These are phyloP conservation scores for Eimeria brunetti DNA, from an alignment of 169 alveolate species.

Conservation along the genomic window DNA sequence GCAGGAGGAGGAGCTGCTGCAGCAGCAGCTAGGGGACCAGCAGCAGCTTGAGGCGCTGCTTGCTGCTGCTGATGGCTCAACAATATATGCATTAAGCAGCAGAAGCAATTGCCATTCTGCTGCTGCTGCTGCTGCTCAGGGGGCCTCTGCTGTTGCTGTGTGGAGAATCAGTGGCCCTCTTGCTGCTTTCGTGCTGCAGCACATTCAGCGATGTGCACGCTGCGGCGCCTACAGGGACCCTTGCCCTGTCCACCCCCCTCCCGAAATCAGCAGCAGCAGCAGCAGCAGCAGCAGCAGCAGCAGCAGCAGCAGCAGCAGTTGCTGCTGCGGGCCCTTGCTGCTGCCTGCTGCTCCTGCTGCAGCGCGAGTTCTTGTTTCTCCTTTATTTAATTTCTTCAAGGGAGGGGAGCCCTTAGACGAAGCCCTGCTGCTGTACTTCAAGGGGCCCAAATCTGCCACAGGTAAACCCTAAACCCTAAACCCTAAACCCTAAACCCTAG, in stretches of 20 bases:
- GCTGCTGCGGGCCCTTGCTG: slow-evolving; percentile 22
- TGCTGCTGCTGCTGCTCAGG: slow-evolving; percentile 28
- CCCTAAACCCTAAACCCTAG: slow-evolving; percentile 25
- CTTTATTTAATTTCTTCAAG: not conserved
- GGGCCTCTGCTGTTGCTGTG: slow-evolving; percentile 60
- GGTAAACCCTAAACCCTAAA: slow-evolving; percentile 51
- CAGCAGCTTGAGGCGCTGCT: not conserved
- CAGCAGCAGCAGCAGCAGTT: slow-evolving; percentile 30
- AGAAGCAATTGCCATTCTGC: slow-evolving; percentile 19
- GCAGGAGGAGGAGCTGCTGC: not conserved
- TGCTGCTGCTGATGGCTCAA: slow-evolving; percentile 11
- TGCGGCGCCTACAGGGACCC: not conserved
- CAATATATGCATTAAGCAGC: slow-evolving; percentile 23
- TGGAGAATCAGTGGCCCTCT: slow-evolving; percentile 71
- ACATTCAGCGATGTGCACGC: not conserved
- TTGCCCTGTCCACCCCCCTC: not conserved
- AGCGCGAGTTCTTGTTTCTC: not conserved
- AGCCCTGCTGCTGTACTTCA: slow-evolving; percentile 7
- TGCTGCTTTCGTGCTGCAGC: slow-evolving; percentile 25
- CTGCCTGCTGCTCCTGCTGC: slow-evolving; percentile 32
- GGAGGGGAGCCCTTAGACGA: not conserved
- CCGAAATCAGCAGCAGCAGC: not conserved
- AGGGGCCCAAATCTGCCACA: slow-evolving; percentile 39
- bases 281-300: slow-evolving; percentile 44
- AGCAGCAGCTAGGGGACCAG: not conserved